These are phyloP conservation scores for Physcomitrellopsis africana DNA, from an alignment of 225 moss, liverwort and hornwort genomes.

Conservation along the genomic window DNA sequence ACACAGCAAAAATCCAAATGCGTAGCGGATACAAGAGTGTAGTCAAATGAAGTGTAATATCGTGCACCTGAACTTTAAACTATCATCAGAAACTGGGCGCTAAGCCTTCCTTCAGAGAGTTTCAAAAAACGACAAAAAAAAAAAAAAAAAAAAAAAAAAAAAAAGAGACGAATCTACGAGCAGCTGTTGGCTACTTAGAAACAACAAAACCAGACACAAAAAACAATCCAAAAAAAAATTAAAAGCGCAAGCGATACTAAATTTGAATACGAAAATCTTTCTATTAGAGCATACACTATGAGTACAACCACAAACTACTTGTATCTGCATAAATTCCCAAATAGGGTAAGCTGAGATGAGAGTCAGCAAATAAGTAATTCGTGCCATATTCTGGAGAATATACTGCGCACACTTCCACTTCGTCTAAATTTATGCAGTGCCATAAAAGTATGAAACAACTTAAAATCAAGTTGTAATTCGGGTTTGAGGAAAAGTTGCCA, in stretches of 20 bases:
- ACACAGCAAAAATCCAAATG: background rate
- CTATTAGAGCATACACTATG: background rate
- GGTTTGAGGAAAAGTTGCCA: background rate
- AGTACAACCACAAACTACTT: background rate
- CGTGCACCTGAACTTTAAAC: background rate
- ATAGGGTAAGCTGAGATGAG: background rate
- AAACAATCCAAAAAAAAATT: no score
- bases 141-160: background rate
- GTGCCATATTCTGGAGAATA: background rate
- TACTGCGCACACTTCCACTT: conserved; percentile 6
- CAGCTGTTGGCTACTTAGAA: background rate
- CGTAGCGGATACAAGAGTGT: background rate
- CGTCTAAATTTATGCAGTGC: conserved; percentile 5
- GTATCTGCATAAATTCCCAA: background rate
- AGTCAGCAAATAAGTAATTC: background rate
- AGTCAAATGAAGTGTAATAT: background rate
- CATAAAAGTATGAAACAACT: background rate
- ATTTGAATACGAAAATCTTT: conserved; percentile 9
- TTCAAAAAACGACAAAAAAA: no score
- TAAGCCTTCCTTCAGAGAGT: background rate
- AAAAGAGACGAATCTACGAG: background rate
- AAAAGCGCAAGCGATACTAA: background rate
- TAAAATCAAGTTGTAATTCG: background rate
- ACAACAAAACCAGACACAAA: no score
- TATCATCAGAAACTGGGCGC: background rate